These are phyloP conservation scores for Fusarium albosuccineum DNA, from an alignment of 2,329 filamentous ascomycete genomes.

Conservation along the genomic window DNA sequence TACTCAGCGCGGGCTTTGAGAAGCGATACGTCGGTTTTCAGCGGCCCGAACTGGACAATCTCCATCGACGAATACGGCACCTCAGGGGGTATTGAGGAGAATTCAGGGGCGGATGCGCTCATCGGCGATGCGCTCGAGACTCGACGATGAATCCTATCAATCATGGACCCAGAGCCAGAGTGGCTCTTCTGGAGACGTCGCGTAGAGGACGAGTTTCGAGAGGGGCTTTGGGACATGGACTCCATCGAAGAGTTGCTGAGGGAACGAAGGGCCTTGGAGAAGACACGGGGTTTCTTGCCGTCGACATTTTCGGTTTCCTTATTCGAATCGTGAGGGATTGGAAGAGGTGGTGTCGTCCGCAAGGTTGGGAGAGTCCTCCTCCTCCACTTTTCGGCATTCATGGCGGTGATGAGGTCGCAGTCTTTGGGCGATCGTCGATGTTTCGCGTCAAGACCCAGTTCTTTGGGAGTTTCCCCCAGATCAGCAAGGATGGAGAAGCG, in stretches of 20 bases:
- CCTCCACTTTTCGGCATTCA: constrained; percentile 53
- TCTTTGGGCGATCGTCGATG: constrained; percentile 9
- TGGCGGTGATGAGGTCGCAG: constrained; percentile 29
- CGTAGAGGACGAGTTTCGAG: constrained; percentile 50
- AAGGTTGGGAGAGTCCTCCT: constrained; percentile 50
- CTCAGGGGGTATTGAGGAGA: constrained; percentile 47
- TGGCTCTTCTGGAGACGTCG: constrained; percentile 55
- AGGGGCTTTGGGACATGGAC: constrained; percentile 51
- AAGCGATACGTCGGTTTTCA: constrained; percentile 64
- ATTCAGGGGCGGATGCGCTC: constrained; percentile 49
- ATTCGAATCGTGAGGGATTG: constrained; percentile 34
- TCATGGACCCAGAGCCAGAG: constrained; percentile 56
- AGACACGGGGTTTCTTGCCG: constrained; percentile 52
- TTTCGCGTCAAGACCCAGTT: constrained; percentile 12
- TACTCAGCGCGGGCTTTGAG: constrained; percentile 64
- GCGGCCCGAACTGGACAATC: constrained; percentile 59
- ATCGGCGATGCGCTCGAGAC: constrained; percentile 54
- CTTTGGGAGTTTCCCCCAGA: constrained; percentile 8
- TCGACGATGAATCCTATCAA: constrained; percentile 57
- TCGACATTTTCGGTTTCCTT: constrained; percentile 45
- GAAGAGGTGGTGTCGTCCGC: constrained; percentile 41
- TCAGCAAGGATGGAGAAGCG: constrained; percentile 20
- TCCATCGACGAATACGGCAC: constrained; percentile 54
- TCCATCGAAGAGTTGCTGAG: constrained; percentile 58
- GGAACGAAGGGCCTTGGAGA: constrained; percentile 55